Evolutionary conservation across 305 asterid species (phyloP).

Genomic region (Fraxinus latifolia): DNA sequence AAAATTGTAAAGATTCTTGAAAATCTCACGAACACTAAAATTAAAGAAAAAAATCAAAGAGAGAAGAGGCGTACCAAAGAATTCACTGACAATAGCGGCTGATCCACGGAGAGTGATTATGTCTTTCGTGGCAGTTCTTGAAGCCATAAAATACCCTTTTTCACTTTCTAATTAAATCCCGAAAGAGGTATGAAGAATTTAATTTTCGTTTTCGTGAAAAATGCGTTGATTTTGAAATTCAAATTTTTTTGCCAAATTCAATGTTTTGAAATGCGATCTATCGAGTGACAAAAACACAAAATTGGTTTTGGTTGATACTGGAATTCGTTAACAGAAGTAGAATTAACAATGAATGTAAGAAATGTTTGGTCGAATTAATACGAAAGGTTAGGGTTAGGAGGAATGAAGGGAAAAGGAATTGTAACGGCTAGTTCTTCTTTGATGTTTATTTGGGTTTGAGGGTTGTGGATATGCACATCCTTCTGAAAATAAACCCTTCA

Average conservation of each 20-base stretch:
- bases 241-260: not conserved
- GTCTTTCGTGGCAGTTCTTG: constrained; percentile 69
- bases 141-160: constrained; percentile 48
- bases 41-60: not conserved
- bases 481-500: too few relatives aligned
- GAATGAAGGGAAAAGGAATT: not conserved
- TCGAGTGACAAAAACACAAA: not conserved
- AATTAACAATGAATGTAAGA: not conserved
- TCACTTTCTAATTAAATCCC: not conserved
- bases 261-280: not conserved
- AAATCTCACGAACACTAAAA: not conserved
- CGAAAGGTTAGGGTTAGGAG: not conserved
- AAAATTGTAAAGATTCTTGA: constrained; percentile 12
- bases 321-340: not conserved
- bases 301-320: not conserved
- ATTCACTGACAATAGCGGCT: constrained; percentile 86
- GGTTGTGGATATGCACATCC: not conserved
- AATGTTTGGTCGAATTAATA: not conserved
- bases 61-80: constrained; percentile 50
- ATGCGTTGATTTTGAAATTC: not conserved
- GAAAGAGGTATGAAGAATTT: not conserved
- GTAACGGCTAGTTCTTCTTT: constrained; percentile 35
- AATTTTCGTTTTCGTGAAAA: not conserved
- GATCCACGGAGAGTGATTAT: constrained; percentile 89
- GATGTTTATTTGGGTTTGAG: not conserved